Conservation (phyloP, 1,284 basidiomycete species). For the Trametes polyzona region DNA sequence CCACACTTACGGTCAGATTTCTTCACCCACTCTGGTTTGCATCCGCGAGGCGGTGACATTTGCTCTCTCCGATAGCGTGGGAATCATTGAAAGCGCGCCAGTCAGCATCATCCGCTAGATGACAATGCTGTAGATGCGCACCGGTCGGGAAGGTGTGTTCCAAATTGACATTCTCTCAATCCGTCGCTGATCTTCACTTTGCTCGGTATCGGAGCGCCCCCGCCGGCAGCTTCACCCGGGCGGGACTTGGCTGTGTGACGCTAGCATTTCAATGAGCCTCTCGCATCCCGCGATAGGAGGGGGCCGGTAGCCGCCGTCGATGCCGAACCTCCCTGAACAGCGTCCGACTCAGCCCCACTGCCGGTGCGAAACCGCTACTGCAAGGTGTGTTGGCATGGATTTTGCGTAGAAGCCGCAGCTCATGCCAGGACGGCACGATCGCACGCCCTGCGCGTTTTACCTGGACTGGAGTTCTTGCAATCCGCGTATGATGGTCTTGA, state of each 20-base stretch:
- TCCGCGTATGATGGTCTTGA: neutral
- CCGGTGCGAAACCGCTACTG: no score
- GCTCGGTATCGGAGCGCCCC: neutral
- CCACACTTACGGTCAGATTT: neutral
- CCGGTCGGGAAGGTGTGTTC: neutral
- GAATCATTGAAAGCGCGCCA: neutral
- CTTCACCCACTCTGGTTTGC: neutral
- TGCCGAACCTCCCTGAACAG: no score
- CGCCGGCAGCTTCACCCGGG: neutral
- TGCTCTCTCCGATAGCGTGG: neutral
- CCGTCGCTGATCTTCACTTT: slow-evolving; percentile 8
- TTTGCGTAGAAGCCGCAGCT: neutral
- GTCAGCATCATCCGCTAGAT: slow-evolving; percentile 1
- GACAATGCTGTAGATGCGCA: slow-evolving; percentile 10
- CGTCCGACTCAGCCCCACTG: no score
- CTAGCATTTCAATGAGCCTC: no score
- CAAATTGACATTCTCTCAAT: neutral
- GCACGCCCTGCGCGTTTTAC: neutral
- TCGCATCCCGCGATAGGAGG: no score
- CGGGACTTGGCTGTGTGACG: no score
- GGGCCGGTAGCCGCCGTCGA: no score
- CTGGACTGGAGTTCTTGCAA: neutral
- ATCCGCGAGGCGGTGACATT: slow-evolving; percentile 4
- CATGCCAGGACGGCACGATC: neutral
- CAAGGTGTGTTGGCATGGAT: slow-evolving; percentile 6